Conservation (phyloP, 2,329 filamentous ascomycete genomes). For the Microdochium trichocladiopsis region DNA sequence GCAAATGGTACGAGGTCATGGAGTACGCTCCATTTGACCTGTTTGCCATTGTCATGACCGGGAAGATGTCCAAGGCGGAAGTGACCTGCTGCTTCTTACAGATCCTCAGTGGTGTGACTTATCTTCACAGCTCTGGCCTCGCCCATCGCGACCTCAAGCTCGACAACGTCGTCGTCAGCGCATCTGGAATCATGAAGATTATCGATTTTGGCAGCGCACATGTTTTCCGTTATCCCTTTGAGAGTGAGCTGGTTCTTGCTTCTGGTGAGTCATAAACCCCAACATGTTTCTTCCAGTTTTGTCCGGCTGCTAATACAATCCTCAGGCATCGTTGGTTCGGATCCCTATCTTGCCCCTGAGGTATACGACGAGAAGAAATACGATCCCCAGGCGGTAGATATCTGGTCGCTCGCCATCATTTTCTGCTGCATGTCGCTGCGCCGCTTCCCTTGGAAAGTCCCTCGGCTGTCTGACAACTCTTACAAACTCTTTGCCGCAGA, state of each 20-base stretch:
- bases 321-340: constrained; percentile 65
- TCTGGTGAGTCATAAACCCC: constrained; percentile 52
- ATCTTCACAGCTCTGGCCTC: constrained; percentile 89
- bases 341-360: constrained; percentile 94
- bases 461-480: constrained; percentile 84
- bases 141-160: constrained; percentile 93
- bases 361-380: constrained; percentile 93
- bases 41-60: constrained; percentile 98
- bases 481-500: constrained; percentile 87
- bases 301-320: constrained; percentile 7
- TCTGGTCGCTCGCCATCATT: constrained; percentile 97
- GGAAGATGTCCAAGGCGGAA: constrained; percentile 90
- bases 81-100: constrained; percentile 88
- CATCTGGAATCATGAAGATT: constrained; percentile 96
- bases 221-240: constrained; percentile 95
- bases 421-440: constrained; percentile 98
- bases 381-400: constrained; percentile 87
- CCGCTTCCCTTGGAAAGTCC: constrained; percentile 95
- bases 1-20: constrained; percentile 97
- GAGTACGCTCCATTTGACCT: constrained; percentile 95
- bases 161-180: constrained; percentile 96
- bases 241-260: constrained; percentile 76
- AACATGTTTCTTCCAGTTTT: too few species aligned
- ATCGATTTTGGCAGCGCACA: constrained; percentile 98
- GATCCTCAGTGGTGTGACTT: constrained; percentile 89